Percentiles rank a stretch among this genome's conserved stretches.
Evolutionary conservation across 495 filamentous ascomycete species (phyloP).

Genomic region (Ramalina intermedia): DNA sequence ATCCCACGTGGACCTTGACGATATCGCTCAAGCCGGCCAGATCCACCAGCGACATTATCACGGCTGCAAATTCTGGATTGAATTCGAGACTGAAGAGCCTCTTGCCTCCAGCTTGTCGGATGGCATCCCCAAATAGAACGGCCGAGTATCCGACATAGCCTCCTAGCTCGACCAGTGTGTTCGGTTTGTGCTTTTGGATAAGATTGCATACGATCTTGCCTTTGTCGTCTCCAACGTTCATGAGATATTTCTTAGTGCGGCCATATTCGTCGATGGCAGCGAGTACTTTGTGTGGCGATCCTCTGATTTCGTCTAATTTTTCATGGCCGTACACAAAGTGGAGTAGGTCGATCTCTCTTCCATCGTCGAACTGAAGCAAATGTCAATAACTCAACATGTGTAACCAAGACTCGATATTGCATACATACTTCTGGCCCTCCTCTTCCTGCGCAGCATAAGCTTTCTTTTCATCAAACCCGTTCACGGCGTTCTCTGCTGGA

Average conservation of each 20-base stretch:
- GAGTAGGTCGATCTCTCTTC: conserved; percentile 58
- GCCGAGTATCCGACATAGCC: conserved; percentile 68
- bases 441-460: conserved; percentile 30
- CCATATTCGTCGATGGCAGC: conserved; percentile 59
- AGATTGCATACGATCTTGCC: conserved; percentile 49
- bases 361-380: conserved; percentile 41
- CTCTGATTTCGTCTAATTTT: conserved; percentile 41
- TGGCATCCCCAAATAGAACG: conserved; percentile 46
- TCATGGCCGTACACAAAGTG: conserved; percentile 50
- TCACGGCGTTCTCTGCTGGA: no score
- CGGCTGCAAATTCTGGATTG: conserved; percentile 50
- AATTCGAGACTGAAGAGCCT: conserved; percentile 49
- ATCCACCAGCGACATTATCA: conserved; percentile 43
- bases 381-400: background rate
- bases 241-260: conserved; percentile 49
- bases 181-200: conserved; percentile 49
- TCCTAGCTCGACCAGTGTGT: conserved; percentile 63
- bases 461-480: conserved; percentile 23
- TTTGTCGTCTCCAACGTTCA: conserved; percentile 67
- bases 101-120: conserved; percentile 37
- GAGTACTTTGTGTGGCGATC: conserved; percentile 49
- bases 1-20: conserved; percentile 50
- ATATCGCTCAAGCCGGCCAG: conserved; percentile 52
- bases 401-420: background rate
- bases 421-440: conserved; percentile 14